phyloP scores from a whole-genome alignment of 306 rosid species.

The Astragalus glycyphyllos region DNA sequence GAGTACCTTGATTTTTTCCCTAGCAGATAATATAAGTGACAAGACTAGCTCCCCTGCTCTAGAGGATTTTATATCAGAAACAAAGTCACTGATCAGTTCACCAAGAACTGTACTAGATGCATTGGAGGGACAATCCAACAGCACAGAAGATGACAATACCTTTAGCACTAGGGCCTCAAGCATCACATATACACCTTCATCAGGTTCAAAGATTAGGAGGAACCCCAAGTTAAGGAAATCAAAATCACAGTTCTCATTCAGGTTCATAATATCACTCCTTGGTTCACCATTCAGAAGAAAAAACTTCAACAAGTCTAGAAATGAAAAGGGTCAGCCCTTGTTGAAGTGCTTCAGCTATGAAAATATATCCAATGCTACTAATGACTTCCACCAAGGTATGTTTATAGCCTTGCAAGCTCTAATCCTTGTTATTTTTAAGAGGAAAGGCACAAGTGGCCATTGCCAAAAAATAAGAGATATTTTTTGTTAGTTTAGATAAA shows the following conservation, averaged over 20 bases:
- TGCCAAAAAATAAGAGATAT: too few species aligned
- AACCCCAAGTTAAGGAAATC: constrained; percentile 50
- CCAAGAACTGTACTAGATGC: constrained; percentile 64
- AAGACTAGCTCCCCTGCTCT: constrained; percentile 46
- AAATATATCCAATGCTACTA: constrained; percentile 72
- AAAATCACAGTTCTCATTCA: constrained; percentile 62
- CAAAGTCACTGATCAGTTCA: constrained; percentile 44
- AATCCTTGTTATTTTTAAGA: not conserved
- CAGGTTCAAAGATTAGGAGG: constrained; percentile 36
- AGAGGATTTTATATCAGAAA: constrained; percentile 46
- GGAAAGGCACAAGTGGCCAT: too few species aligned
- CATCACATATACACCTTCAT: constrained; percentile 55
- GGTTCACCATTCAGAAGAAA: constrained; percentile 76
- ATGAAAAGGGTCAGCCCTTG: constrained; percentile 58
- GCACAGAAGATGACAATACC: constrained; percentile 73
- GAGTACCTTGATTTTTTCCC: constrained; percentile 18
- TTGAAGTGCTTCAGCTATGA: constrained; percentile 81
- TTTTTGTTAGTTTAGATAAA: too few species aligned
- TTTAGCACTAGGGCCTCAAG: constrained; percentile 66
- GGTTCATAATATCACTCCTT: constrained; percentile 62
- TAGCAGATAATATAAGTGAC: constrained; percentile 47
- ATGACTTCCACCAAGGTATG: constrained; percentile 77
- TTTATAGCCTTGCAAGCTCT: constrained; percentile 27
- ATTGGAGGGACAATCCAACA: constrained; percentile 64
- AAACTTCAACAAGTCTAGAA: constrained; percentile 40